Evolutionary conservation across 805 yeast species (phyloP).

Genomic region (Cyberlindnera samutprakarnensis): DNA sequence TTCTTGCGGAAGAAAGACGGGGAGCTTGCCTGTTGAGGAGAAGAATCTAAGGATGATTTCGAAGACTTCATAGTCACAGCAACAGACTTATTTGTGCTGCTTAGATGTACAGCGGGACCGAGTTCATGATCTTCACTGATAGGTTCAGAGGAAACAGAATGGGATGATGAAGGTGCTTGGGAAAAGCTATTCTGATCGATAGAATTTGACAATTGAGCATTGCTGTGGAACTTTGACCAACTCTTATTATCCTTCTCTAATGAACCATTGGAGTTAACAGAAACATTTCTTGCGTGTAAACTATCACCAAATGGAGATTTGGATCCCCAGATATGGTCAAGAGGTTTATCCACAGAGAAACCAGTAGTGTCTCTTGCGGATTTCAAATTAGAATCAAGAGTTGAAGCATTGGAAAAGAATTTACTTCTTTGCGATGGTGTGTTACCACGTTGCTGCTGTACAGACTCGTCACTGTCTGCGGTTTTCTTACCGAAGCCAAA

Average conservation of each 20-base stretch:
- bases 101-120: constrained; percentile 12
- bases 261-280: constrained; percentile 9
- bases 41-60: constrained; percentile 13
- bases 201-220: neutral
- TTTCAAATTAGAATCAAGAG: too few species aligned
- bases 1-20: constrained; percentile 30
- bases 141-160: constrained; percentile 10
- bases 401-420: too few species aligned
- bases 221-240: constrained; percentile 14
- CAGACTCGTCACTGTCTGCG: constrained; percentile 2
- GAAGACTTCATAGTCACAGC: constrained; percentile 10
- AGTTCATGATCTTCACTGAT: constrained; percentile 6
- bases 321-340: constrained; percentile 14
- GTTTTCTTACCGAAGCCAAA: constrained; percentile 22
- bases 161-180: constrained; percentile 7
- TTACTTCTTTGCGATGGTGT: constrained; percentile 19
- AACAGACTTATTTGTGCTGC: constrained; percentile 16
- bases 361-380: too few species aligned
- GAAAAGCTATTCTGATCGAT: neutral
- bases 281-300: constrained; percentile 10
- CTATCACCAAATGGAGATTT: constrained; percentile 4
- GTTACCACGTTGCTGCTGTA: too few species aligned
- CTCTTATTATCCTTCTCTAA: constrained; percentile 12
- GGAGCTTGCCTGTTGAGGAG: constrained; percentile 19
- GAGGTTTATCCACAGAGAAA: too few species aligned